Evolutionary conservation across 345 rosid species (phyloP).

Genomic region (Kandelia obovata): DNA sequence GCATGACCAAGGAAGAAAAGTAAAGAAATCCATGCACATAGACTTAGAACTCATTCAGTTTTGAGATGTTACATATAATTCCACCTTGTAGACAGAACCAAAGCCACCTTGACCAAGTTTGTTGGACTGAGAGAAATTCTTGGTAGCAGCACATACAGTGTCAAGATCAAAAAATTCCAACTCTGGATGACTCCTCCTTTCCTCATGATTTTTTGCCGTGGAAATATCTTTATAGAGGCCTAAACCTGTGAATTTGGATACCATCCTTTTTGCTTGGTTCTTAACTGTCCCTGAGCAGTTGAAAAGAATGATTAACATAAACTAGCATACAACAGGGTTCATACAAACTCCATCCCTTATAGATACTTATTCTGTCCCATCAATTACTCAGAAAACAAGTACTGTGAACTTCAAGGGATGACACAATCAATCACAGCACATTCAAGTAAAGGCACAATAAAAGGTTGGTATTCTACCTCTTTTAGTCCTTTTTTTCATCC

Average conservation of each 20-base stretch:
- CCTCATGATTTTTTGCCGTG: too few species aligned
- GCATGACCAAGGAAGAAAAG: background rate
- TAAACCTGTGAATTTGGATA: too few species aligned
- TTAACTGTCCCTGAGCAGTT: background rate
- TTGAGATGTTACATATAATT: background rate
- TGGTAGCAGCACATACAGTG: slow-evolving; percentile 25
- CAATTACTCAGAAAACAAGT: too few species aligned
- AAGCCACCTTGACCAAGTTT: slow-evolving; percentile 48
- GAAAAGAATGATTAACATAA: background rate
- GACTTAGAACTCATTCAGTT: background rate
- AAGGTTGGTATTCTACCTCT: slow-evolving; percentile 26
- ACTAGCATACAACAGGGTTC: too few species aligned
- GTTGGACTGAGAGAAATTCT: slow-evolving; percentile 20
- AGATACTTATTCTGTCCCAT: too few species aligned
- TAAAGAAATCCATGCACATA: background rate
- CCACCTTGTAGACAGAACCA: slow-evolving; percentile 43
- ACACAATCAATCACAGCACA: background rate
- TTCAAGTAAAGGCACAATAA: background rate
- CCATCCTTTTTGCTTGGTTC: background rate
- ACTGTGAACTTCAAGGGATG: background rate
- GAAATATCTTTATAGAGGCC: too few species aligned
- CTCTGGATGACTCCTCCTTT: too few species aligned
- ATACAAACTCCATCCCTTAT: too few species aligned
- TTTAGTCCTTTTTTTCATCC: slow-evolving; percentile 32
- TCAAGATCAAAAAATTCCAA: background rate